Evolutionary conservation across 2,329 filamentous ascomycete species (phyloP).

Genomic region (Diplodia corticola): DNA sequence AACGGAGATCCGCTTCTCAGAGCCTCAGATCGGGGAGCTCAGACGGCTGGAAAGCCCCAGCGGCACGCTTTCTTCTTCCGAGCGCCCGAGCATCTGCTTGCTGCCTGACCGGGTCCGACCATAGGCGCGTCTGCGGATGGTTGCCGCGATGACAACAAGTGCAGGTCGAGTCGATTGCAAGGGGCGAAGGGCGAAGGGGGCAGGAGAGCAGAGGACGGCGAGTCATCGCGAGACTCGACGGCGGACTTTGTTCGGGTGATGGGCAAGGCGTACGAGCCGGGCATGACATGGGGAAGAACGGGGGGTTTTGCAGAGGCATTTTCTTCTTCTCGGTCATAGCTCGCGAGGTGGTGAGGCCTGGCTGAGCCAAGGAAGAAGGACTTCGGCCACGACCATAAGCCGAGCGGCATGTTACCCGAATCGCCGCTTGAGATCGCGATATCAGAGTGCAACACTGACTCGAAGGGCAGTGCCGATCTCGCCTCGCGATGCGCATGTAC

Average conservation of each 20-base stretch:
- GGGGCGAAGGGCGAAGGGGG: neutral
- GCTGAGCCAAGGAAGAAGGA: neutral
- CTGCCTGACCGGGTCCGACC: neutral
- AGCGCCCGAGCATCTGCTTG: neutral
- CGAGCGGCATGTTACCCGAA: constrained; percentile 4
- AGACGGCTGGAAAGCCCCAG: neutral
- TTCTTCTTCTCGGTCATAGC: neutral
- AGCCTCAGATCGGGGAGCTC: constrained; percentile 4
- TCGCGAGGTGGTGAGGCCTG: neutral
- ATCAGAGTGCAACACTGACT: neutral
- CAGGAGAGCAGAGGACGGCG: neutral
- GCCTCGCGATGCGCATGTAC: neutral
- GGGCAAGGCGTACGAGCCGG: neutral
- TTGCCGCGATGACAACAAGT: neutral
- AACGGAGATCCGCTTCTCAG: neutral
- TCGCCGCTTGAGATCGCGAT: neutral
- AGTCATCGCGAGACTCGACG: neutral
- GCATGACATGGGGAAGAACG: neutral
- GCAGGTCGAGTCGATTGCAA: neutral
- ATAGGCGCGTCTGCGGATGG: neutral
- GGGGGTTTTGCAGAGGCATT: neutral
- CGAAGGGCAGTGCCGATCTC: neutral
- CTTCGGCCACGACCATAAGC: neutral
- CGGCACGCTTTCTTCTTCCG: neutral
- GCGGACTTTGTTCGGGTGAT: constrained; percentile 20